Percentiles rank a stretch among this genome's conserved stretches.
Evolutionary conservation across 768 basidiomycete species (phyloP).

Genomic region (Lactifluus pinguis): DNA sequence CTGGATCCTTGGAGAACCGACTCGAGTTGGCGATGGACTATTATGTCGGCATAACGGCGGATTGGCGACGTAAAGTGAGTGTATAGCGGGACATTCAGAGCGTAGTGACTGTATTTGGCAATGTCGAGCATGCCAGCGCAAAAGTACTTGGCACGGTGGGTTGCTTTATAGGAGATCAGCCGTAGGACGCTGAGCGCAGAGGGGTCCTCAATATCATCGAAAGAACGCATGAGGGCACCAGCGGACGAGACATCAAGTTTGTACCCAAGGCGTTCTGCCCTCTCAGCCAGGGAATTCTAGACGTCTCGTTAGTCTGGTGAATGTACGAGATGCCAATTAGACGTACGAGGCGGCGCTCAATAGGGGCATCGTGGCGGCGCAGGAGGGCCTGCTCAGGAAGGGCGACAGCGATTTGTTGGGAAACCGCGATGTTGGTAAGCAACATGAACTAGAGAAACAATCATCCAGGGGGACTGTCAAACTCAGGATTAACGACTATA

Average conservation of each 20-base stretch:
- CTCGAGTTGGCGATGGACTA: conserved; percentile 95
- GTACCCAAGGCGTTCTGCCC: conserved; percentile 77
- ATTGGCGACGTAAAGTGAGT: conserved; percentile 92
- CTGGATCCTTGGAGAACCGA: conserved; percentile 69
- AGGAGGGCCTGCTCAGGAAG: conserved; percentile 96
- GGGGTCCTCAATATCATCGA: conserved; percentile 64
- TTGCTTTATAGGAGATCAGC: conserved; percentile 82
- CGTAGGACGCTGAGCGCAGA: conserved; percentile 73
- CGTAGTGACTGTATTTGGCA: conserved; percentile 92
- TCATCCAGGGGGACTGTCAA: not conserved
- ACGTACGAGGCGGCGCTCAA: conserved; percentile 83
- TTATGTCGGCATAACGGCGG: conserved; percentile 84
- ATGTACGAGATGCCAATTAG: not conserved
- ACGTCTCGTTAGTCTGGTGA: conserved; percentile 4
- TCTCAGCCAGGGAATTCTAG: conserved; percentile 67
- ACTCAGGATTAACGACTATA: conserved; percentile 24
- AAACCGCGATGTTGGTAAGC: conserved; percentile 80
- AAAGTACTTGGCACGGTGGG: conserved; percentile 94
- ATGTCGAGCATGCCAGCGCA: conserved; percentile 99
- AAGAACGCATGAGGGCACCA: conserved; percentile 75
- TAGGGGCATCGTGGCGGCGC: conserved; percentile 86
- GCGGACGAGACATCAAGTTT: conserved; percentile 72
- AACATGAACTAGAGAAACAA: conserved; percentile 72
- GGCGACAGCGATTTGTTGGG: conserved; percentile 87
- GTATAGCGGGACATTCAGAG: conserved; percentile 84